phyloP scores from a whole-genome alignment of 1,284 basidiomycete species.

The Peniophora sp. region DNA sequence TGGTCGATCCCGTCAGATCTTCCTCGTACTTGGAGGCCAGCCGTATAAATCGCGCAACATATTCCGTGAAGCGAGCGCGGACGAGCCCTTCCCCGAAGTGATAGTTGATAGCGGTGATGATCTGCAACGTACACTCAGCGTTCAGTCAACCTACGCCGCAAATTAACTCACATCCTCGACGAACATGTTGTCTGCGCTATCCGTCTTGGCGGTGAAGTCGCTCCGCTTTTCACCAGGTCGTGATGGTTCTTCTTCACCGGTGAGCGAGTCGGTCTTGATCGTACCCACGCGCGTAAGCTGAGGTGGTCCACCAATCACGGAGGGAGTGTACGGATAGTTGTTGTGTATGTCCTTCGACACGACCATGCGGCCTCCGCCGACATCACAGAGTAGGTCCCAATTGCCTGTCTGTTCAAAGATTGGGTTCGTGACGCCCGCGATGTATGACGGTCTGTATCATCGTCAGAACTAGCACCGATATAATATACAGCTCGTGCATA shows the following conservation, averaged over 20 bases:
- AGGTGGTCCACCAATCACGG: constrained; percentile 28
- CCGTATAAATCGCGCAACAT: constrained; percentile 66
- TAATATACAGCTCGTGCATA: too few species aligned
- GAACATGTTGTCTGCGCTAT: constrained; percentile 75
- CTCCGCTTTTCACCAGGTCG: constrained; percentile 33
- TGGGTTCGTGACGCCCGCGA: constrained; percentile 95
- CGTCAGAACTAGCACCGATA: neutral
- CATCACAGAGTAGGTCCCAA: constrained; percentile 93
- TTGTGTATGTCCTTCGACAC: constrained; percentile 77
- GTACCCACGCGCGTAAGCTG: constrained; percentile 48
- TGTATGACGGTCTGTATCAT: constrained; percentile 68
- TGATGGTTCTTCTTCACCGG: constrained; percentile 47
- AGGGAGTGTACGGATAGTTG: constrained; percentile 42
- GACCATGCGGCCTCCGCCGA: constrained; percentile 78
- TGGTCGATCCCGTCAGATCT: constrained; percentile 54
- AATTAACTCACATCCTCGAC: constrained; percentile 75
- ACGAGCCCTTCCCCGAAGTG: constrained; percentile 78
- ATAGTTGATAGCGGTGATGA: constrained; percentile 59
- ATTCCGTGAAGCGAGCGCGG: constrained; percentile 74
- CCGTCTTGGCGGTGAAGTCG: constrained; percentile 49
- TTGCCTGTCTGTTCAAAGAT: constrained; percentile 82
- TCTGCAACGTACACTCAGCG: constrained; percentile 26
- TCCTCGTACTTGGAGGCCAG: constrained; percentile 78
- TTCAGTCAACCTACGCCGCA: constrained; percentile 16
- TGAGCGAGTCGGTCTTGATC: constrained; percentile 52